Conservation (phyloP, 768 basidiomycete species). For the Amylocystis lapponica region DNA sequence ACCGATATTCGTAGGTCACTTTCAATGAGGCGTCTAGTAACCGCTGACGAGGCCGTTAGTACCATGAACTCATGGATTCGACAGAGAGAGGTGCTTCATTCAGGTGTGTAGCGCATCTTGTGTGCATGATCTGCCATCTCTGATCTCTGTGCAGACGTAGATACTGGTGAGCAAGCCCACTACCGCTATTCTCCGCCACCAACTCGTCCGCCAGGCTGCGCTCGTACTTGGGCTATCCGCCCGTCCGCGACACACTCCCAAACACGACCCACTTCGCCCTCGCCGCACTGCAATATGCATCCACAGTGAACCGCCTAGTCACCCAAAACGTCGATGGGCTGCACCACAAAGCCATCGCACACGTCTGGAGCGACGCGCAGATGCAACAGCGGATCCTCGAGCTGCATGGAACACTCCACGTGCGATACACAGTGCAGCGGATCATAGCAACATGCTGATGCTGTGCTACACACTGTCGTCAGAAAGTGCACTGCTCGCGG, state of each 20-base stretch:
- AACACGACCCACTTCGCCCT: constrained; percentile 89
- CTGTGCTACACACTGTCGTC: no score
- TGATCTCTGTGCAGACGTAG: constrained; percentile 52
- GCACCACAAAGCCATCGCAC: constrained; percentile 70
- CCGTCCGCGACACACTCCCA: constrained; percentile 75
- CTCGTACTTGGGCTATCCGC: constrained; percentile 81
- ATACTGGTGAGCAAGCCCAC: constrained; percentile 56
- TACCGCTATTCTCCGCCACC: background rate
- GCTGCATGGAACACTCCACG: constrained; percentile 86
- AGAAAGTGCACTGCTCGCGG: constrained; percentile 74
- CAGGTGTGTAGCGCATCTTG: constrained; percentile 42
- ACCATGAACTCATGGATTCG: constrained; percentile 76
- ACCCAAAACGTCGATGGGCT: constrained; percentile 96
- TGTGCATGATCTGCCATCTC: background rate
- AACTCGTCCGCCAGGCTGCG: constrained; percentile 41
- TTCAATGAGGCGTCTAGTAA: background rate
- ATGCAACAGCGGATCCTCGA: constrained; percentile 55
- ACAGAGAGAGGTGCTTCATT: constrained; percentile 63
- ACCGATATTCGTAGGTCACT: constrained; percentile 46
- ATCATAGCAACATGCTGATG: background rate
- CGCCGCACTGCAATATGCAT: constrained; percentile 72
- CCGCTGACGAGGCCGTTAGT: constrained; percentile 35
- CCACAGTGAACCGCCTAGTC: constrained; percentile 55
- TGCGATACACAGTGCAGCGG: constrained; percentile 33
- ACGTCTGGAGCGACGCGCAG: constrained; percentile 34